Conservation (phyloP, 2,329 filamentous ascomycete genomes). For the Penicillium oxalicum region DNA sequence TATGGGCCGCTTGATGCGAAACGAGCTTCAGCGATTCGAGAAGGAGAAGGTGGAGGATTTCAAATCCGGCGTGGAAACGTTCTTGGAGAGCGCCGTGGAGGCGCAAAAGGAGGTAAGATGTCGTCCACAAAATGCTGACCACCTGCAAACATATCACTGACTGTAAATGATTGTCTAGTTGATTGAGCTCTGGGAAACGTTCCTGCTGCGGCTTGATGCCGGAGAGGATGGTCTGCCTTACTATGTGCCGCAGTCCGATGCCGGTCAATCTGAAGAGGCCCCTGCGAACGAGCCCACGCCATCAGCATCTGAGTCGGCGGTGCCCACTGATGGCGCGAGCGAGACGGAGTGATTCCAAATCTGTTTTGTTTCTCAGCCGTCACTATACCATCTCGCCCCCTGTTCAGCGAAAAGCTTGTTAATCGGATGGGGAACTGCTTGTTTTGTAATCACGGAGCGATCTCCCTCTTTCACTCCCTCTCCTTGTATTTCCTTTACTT, state of each 20-base stretch:
- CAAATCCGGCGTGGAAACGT: conserved; percentile 96
- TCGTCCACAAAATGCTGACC: conserved; percentile 8
- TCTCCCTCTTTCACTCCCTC: background rate
- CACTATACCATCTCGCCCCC: background rate
- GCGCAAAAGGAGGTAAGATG: conserved; percentile 87
- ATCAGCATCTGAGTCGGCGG: conserved; percentile 7
- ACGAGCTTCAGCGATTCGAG: conserved; percentile 89
- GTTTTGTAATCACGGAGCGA: conserved; percentile 5
- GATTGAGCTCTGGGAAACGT: conserved; percentile 96
- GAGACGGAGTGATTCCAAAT: conserved; percentile 4
- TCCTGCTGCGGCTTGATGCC: conserved; percentile 89
- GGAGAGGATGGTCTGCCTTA: conserved; percentile 68
- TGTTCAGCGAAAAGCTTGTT: background rate
- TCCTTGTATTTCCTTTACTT: background rate
- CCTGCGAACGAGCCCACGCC: conserved; percentile 15
- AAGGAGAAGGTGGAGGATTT: conserved; percentile 98
- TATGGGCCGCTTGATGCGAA: conserved; percentile 89
- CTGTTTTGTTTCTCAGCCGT: background rate
- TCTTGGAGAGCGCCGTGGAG: conserved; percentile 92
- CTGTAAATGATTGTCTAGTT: conserved; percentile 49
- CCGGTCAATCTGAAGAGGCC: conserved; percentile 14
- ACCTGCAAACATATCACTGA: background rate
- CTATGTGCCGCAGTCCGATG: conserved; percentile 29
- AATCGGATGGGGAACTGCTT: background rate
- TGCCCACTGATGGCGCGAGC: conserved; percentile 12